These are phyloP conservation scores for Fusarium temperatum DNA, from an alignment of 2,329 filamentous ascomycete species.

Conservation along the genomic window DNA sequence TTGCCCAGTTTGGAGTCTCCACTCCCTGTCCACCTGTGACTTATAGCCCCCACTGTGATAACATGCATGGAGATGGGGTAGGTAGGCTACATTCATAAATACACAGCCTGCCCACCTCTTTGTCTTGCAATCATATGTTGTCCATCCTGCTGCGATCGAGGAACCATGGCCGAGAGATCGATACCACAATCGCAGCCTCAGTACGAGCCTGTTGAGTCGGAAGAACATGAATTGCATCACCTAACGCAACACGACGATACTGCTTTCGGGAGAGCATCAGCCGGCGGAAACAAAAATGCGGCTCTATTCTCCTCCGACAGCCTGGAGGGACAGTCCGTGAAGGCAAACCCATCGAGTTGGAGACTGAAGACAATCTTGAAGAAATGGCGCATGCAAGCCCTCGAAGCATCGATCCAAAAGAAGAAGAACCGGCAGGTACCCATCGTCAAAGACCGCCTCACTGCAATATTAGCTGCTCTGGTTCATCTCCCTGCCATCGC, in stretches of 20 bases:
- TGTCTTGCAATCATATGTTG: no score
- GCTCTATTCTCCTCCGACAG: background rate
- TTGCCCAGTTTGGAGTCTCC: background rate
- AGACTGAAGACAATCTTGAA: constrained; percentile 23
- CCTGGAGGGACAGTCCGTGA: background rate
- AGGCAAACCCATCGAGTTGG: constrained; percentile 10
- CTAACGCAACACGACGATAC: background rate
- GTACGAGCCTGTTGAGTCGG: constrained; percentile 23
- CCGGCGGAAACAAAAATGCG: background rate
- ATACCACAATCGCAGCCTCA: constrained; percentile 2
- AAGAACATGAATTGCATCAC: constrained; percentile 5
- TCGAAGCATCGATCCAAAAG: constrained; percentile 4
- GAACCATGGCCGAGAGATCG: constrained; percentile 4
- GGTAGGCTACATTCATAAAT: background rate
- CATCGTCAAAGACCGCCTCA: constrained; percentile 32
- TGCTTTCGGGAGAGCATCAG: background rate
- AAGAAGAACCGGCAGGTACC: constrained; percentile 15
- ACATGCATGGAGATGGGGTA: background rate
- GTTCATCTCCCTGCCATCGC: constrained; percentile 33
- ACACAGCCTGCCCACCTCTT: background rate
- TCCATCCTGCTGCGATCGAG: background rate
- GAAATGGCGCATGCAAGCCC: constrained; percentile 29
- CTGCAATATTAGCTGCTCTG: constrained; percentile 15
- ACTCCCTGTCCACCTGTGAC: background rate
- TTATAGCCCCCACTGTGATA: background rate